Evolutionary conservation across 305 asterid species (phyloP).

Genomic region (Ruellia speciosa): DNA sequence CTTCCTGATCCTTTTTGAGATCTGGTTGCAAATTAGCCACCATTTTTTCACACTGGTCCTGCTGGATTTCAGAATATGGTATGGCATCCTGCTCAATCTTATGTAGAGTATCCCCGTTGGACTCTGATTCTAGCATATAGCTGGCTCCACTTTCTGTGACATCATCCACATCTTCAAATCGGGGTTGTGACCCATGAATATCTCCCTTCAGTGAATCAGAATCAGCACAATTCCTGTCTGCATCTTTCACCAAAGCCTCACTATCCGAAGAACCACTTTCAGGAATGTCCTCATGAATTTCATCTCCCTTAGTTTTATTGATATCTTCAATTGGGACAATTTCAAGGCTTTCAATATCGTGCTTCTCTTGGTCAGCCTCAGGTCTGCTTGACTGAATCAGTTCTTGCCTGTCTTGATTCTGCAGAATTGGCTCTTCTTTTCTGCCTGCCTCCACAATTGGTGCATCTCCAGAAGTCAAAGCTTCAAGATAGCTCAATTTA

Average conservation of each 20-base stretch:
- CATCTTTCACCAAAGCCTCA: slow-evolving; percentile 19
- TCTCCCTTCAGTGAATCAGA: slow-evolving; percentile 23
- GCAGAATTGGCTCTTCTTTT: slow-evolving; percentile 13
- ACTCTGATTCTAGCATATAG: slow-evolving; percentile 27
- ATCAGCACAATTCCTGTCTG: slow-evolving; percentile 19
- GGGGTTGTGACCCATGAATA: slow-evolving; percentile 25
- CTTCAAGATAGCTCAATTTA: slow-evolving; percentile 34
- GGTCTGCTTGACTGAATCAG: slow-evolving; percentile 20
- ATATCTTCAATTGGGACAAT: slow-evolving; percentile 21
- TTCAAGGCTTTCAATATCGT: slow-evolving; percentile 20
- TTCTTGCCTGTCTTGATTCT: slow-evolving; percentile 22
- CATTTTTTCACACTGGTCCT: slow-evolving; percentile 23
- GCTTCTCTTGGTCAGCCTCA: slow-evolving; percentile 24
- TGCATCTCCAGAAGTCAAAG: slow-evolving; percentile 24
- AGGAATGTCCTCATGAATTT: slow-evolving; percentile 19
- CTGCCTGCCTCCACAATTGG: slow-evolving; percentile 25
- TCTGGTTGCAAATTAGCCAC: slow-evolving; percentile 18
- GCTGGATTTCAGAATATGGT: slow-evolving; percentile 25
- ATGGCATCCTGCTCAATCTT: slow-evolving; percentile 22
- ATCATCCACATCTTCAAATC: slow-evolving; percentile 33
- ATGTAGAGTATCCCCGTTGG: slow-evolving; percentile 28
- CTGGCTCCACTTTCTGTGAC: slow-evolving; percentile 25
- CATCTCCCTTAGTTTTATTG: slow-evolving; percentile 20
- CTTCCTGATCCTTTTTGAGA: slow-evolving; percentile 22
- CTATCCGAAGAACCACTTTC: slow-evolving; percentile 24